phyloP scores from a whole-genome alignment of 73 alveolate genomes.

The Diophrys sp. region DNA sequence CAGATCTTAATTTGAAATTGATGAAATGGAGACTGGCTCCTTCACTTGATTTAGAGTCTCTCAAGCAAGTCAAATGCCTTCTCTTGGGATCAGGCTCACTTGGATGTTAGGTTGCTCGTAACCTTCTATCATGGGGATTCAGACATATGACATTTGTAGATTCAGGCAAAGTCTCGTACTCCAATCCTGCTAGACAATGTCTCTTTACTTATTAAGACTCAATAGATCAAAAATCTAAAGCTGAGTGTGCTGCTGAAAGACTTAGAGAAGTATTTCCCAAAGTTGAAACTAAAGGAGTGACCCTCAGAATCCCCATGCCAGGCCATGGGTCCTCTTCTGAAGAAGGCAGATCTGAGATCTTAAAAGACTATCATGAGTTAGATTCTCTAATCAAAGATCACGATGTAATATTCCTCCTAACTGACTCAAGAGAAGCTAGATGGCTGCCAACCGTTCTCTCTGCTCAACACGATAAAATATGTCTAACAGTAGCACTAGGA shows the following conservation, averaged over 20 bases:
- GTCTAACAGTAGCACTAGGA: conserved; percentile 96
- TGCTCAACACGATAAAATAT: conserved; percentile 80
- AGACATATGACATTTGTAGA: conserved; percentile 95
- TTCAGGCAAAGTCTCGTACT: conserved; percentile 88
- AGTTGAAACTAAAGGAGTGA: conserved; percentile 81
- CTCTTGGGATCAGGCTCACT: conserved; percentile 97
- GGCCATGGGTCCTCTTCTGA: conserved; percentile 86
- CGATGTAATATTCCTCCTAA: conserved; percentile 90
- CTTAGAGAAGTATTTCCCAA: conserved; percentile 90
- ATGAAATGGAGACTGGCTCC: conserved; percentile 99
- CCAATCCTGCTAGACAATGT: conserved; percentile 97
- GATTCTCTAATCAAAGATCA: conserved; percentile 82
- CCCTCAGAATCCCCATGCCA: conserved; percentile 94
- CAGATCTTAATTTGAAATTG: conserved; percentile 90
- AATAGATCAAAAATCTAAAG: conserved; percentile 77
- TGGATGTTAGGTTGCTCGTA: conserved; percentile 94
- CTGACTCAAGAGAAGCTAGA: conserved; percentile 97
- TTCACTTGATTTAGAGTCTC: conserved; percentile 69
- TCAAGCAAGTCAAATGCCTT: conserved; percentile 70
- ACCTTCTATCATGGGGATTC: conserved; percentile 95
- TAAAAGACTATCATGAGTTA: conserved; percentile 54
- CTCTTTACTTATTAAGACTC: conserved; percentile 93
- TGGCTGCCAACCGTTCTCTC: conserved; percentile 97
- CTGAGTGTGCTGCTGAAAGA: conserved; percentile 91
- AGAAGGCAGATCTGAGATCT: conserved; percentile 66